These are phyloP conservation scores for Pseudomassariella vexata DNA, from an alignment of 2,329 filamentous ascomycete genomes.

Conservation along the genomic window DNA sequence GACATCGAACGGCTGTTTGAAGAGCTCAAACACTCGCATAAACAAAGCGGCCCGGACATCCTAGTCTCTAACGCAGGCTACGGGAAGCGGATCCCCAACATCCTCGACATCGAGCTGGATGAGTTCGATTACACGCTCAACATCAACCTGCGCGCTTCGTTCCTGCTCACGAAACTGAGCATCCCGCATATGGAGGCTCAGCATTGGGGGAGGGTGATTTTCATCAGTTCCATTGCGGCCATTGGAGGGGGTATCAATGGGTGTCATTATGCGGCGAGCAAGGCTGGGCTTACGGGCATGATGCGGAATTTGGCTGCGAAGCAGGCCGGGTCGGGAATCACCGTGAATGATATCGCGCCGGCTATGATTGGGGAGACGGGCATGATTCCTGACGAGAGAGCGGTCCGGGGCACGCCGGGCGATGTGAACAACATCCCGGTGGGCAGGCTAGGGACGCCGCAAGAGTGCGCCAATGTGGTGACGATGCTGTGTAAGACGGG, in stretches of 20 bases:
- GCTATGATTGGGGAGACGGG: constrained; percentile 63
- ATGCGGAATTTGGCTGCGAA: constrained; percentile 59
- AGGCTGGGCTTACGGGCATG: constrained; percentile 57
- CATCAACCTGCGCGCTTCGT: constrained; percentile 57
- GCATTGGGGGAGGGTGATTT: constrained; percentile 59
- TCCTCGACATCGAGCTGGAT: constrained; percentile 54
- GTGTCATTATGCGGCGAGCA: constrained; percentile 52
- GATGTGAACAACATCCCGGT: constrained; percentile 56
- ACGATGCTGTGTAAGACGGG: constrained; percentile 56
- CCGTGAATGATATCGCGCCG: constrained; percentile 63
- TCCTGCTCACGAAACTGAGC: constrained; percentile 54
- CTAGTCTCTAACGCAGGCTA: constrained; percentile 62
- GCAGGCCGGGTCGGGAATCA: constrained; percentile 55
- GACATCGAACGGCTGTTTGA: constrained; percentile 49
- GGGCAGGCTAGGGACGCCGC: constrained; percentile 48
- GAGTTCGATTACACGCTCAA: constrained; percentile 60
- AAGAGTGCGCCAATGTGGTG: constrained; percentile 56
- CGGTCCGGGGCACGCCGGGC: constrained; percentile 45
- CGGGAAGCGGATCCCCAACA: constrained; percentile 51
- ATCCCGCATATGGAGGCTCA: constrained; percentile 55
- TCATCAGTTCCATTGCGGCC: constrained; percentile 58
- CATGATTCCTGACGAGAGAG: constrained; percentile 54
- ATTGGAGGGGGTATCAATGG: constrained; percentile 60
- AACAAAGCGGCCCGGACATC: constrained; percentile 50
- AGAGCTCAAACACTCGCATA: constrained; percentile 47